A percentile compares a stretch with the other conserved stretches of the same genome.
These are phyloP conservation scores for Ceratobasidium sp. DNA, from an alignment of 1,284 basidiomycete genomes.

Conservation along the genomic window DNA sequence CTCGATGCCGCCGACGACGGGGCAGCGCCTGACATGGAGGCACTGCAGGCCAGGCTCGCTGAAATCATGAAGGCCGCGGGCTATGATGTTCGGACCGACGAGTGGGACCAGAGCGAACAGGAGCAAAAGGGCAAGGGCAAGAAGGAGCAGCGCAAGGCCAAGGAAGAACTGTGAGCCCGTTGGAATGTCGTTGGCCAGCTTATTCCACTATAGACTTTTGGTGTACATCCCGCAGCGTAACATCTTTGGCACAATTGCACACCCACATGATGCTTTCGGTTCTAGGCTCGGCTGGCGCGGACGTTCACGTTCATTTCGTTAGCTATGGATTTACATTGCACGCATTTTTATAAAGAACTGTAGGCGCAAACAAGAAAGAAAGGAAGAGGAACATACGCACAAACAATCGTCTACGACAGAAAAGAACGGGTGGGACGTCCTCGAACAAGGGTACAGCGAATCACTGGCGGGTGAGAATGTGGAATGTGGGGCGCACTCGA, in stretches of 20 bases:
- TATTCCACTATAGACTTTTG: slow-evolving; percentile 10
- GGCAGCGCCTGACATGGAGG: slow-evolving; percentile 49
- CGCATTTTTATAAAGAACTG: slow-evolving; percentile 43
- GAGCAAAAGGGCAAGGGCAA: slow-evolving; percentile 27
- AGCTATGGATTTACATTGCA: slow-evolving; percentile 42
- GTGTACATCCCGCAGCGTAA: slow-evolving; percentile 7
- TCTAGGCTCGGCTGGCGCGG: slow-evolving; percentile 29
- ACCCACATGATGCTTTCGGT: slow-evolving; percentile 10
- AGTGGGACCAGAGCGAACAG: slow-evolving; percentile 20
- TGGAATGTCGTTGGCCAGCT: slow-evolving; percentile 24
- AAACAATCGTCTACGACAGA: slow-evolving; percentile 30
- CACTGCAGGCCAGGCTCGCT: slow-evolving; percentile 25
- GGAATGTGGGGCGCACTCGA: slow-evolving; percentile 17
- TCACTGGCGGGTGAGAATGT: slow-evolving; percentile 28
- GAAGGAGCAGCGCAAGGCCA: slow-evolving; percentile 22
- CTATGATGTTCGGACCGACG: slow-evolving; percentile 51
- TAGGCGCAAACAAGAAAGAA: slow-evolving; percentile 39
- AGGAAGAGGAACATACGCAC: slow-evolving; percentile 41
- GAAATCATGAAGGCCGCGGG: slow-evolving; percentile 55
- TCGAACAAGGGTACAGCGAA: slow-evolving; percentile 22
- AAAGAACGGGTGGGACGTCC: slow-evolving; percentile 15
- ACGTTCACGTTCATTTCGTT: slow-evolving; percentile 32
- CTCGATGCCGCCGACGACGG: slow-evolving; percentile 31
- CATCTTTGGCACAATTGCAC: neutral
- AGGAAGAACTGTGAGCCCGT: slow-evolving; percentile 26